Base-by-base conservation (phyloP, 1,284 basidiomycete species). In the Inonotus obliquus region DNA sequence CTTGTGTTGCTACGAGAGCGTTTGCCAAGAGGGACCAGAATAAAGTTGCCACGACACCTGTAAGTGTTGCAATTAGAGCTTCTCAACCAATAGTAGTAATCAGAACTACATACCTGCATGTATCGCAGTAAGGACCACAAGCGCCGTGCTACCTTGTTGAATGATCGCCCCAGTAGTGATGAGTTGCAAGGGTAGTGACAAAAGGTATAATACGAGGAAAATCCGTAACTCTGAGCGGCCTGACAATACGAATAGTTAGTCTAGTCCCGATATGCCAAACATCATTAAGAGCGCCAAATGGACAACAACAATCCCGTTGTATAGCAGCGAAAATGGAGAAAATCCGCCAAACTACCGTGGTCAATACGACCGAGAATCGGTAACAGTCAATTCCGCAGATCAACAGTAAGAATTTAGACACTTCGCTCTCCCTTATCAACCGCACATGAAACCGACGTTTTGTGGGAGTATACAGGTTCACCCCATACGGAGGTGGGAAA, bases 1-100 rank as follows among this genome's bases (percentile, higher is more conserved):
- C 71, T 72, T 95, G 92, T 10, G 89, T 91, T 37, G 90, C 87
- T 25, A 96, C 82, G 58, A 94, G 73, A 3, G 80, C 91, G 72
- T 93, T 94, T 29, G 80, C 89, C 52, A 95, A 76, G 56, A 95
- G 76, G 2, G 84, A 69, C 89, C 90, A 93, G 69, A 92, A 93
- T 0, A 91, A 73, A 3, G 86, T 79, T 4, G 83, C 85, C 35
- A 93, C 82, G 21, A 86, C 66, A 3, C 86, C 77, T 62, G n/a
- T 14, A 13, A 44, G 13, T 32, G 17, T 17, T 21, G 19, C 14
- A 41, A 14, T 41, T 47, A 39, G 49, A 17, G 17, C 21, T 29
- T 23, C 2, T 19, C 53, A 48, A 47, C 9, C 19, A 55, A 41
- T 7, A 17, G 1, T 1, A 39, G 32, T 27, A 32, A 25, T 3